phyloP scores from a whole-genome alignment of 345 rosid genomes.

The Physaria fendleri region DNA sequence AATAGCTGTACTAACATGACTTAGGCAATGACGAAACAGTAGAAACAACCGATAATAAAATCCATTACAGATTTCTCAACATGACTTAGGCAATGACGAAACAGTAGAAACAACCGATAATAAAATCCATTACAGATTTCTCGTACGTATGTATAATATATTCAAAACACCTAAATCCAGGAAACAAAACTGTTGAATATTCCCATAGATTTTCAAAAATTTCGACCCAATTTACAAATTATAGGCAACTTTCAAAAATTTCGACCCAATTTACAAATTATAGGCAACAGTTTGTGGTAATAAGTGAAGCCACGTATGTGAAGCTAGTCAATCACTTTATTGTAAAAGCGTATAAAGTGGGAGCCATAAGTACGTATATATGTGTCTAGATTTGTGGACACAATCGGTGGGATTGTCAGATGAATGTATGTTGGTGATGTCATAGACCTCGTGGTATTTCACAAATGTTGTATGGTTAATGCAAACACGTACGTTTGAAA shows the following conservation, averaged over 20 bases:
- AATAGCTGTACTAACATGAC: conserved; percentile 24
- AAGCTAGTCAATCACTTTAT: neutral
- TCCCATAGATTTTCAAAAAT: conserved; percentile 3
- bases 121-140: conserved; percentile 14
- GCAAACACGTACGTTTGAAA: conserved; percentile 29
- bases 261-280: neutral
- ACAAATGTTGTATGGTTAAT: conserved; percentile 25
- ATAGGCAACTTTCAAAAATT: neutral
- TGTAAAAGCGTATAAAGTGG: neutral
- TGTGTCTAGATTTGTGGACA: neutral
- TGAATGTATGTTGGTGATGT: conserved; percentile 23
- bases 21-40: conserved; percentile 25
- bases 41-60: too few species aligned
- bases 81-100: conserved; percentile 27
- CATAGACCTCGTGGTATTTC: conserved; percentile 15
- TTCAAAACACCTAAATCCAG: conserved; percentile 13
- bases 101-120: conserved; percentile 16
- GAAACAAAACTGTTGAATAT: conserved; percentile 9
- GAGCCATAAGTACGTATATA: neutral
- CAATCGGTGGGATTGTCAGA: conserved; percentile 24
- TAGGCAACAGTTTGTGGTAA: conserved; percentile 4
- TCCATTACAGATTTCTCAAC: too few species aligned
- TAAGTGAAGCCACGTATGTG: conserved; percentile 11
- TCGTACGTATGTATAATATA: neutral
- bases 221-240: neutral